These are phyloP conservation scores for Wickerhamiella kurtzmanii DNA, from an alignment of 805 yeast species.

Conservation along the genomic window DNA sequence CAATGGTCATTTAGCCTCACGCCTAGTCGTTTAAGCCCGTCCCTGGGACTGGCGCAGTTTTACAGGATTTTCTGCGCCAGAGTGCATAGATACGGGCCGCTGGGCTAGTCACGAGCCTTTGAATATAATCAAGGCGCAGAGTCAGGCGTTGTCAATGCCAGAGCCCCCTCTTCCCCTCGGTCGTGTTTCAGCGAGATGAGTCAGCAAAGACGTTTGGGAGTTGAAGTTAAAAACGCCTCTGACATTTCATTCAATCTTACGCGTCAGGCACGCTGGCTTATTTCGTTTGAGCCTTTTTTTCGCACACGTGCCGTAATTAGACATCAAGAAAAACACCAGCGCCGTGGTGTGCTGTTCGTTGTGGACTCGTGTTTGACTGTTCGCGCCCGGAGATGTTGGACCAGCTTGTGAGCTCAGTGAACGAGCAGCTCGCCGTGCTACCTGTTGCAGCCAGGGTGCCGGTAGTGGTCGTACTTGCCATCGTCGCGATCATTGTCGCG, in stretches of 20 bases:
- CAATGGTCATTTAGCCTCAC: neutral
- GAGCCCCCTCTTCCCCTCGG: neutral
- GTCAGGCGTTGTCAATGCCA: too few species aligned
- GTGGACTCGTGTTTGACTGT: too few species aligned
- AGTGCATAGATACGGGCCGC: too few species aligned
- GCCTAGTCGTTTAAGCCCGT: neutral
- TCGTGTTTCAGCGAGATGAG: neutral
- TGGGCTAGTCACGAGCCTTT: too few species aligned
- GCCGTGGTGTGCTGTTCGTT: neutral
- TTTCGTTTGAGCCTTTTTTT: neutral
- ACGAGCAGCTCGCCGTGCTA: slow-evolving; percentile 11
- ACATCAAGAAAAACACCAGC: neutral
- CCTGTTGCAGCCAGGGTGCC: slow-evolving; percentile 15
- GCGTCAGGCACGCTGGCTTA: neutral
- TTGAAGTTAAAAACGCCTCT: neutral
- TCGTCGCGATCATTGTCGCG: slow-evolving; percentile 16
- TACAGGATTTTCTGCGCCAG: too few species aligned
- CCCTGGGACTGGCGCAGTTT: too few species aligned
- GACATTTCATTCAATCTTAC: neutral
- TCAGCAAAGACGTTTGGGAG: neutral
- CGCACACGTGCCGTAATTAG: neutral
- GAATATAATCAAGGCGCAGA: too few species aligned
- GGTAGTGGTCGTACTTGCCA: slow-evolving; percentile 8
- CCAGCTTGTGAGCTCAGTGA: neutral
- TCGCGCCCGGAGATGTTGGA: neutral